These are phyloP conservation scores for Diaporthe citrichinensis DNA, from an alignment of 2,329 filamentous ascomycete genomes.

Conservation along the genomic window DNA sequence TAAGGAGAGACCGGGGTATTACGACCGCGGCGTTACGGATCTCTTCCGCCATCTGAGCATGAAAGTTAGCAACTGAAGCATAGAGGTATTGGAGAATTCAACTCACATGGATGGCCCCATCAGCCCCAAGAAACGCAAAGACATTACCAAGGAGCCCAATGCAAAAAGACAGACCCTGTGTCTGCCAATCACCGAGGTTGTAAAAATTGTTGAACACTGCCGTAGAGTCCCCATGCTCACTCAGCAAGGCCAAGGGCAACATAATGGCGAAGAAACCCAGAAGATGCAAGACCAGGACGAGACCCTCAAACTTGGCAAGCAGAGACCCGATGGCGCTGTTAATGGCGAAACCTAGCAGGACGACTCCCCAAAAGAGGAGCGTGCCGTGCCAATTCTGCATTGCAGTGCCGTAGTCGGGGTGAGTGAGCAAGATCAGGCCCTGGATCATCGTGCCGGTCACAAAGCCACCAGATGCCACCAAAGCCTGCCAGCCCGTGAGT, in stretches of 20 bases:
- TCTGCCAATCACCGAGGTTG: slow-evolving; percentile 61
- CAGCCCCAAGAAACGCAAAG: slow-evolving; percentile 15
- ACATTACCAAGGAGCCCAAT: slow-evolving; percentile 16
- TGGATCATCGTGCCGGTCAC: slow-evolving; percentile 45
- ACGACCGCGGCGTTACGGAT: slow-evolving; percentile 62
- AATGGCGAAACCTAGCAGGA: slow-evolving; percentile 42
- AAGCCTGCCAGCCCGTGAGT: slow-evolving; percentile 45
- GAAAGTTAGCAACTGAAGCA: not conserved
- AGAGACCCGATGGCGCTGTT: slow-evolving; percentile 44
- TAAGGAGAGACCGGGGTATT: slow-evolving; percentile 65
- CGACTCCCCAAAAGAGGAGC: slow-evolving; percentile 45
- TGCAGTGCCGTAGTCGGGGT: slow-evolving; percentile 38
- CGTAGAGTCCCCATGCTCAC: slow-evolving; percentile 46
- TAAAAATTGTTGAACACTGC: slow-evolving; percentile 60
- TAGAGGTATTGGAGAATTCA: fast-evolving
- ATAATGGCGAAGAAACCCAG: slow-evolving; percentile 56
- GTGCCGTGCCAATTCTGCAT: slow-evolving; percentile 45
- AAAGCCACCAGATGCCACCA: slow-evolving; percentile 43
- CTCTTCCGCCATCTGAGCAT: slow-evolving; percentile 59
- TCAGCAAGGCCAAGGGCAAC: slow-evolving; percentile 56
- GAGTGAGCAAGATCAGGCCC: slow-evolving; percentile 44
- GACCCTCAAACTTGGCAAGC: slow-evolving; percentile 46
- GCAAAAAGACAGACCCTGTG: slow-evolving; percentile 54
- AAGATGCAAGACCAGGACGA: slow-evolving; percentile 50
- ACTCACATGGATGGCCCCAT: slow-evolving; percentile 29